These are phyloP conservation scores for Geotrichum bryndzae DNA, from an alignment of 1,139 yeast genomes.

Conservation along the genomic window DNA sequence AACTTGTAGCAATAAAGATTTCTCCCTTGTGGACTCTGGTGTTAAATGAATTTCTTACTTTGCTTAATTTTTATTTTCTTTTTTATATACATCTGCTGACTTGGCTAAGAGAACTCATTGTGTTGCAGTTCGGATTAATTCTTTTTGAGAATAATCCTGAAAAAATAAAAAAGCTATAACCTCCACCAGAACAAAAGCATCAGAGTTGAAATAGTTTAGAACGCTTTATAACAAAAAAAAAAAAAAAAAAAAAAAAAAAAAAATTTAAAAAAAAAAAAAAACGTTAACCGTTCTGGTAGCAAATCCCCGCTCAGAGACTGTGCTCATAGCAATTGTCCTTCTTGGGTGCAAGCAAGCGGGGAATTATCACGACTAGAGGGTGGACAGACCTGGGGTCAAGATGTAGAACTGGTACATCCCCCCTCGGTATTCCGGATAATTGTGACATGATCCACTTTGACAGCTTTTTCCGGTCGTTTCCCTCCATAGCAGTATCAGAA, in stretches of 20 bases:
- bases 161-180: neutral
- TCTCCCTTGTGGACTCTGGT: neutral
- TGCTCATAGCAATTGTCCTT: neutral
- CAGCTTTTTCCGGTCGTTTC: neutral
- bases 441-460: neutral
- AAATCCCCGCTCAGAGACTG: too few relatives aligned
- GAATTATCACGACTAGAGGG: neutral
- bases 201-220: too few relatives aligned
- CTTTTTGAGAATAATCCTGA: neutral
- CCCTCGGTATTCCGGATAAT: neutral
- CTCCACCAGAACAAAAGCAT: too few relatives aligned
- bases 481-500: neutral
- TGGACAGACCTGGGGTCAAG: neutral
- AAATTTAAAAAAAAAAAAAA: too few relatives aligned
- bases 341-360: neutral
- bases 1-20: neutral
- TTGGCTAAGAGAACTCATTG: neutral
- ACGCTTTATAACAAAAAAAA: too few relatives aligned
- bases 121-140: neutral
- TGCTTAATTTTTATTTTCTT: neutral
- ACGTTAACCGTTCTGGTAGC: too few relatives aligned
- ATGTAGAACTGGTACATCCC: neutral
- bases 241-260: too few relatives aligned
- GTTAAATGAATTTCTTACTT: neutral
- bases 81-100: neutral